phyloP scores from a whole-genome alignment of 257 asterid species.

The Galeopsis tetrahit region DNA sequence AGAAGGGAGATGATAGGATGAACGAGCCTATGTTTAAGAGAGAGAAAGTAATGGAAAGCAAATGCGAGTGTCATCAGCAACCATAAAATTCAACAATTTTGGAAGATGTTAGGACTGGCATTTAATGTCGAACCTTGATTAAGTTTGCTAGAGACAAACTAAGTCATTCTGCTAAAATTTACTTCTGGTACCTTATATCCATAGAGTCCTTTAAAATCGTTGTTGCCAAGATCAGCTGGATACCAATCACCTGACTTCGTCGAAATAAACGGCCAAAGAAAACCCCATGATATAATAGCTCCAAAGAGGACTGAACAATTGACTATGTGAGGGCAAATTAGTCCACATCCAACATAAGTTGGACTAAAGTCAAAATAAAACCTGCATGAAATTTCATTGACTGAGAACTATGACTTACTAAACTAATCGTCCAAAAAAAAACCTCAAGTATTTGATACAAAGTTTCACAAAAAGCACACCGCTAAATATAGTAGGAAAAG shows the following conservation, averaged over 20 bases:
- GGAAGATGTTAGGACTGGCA: not conserved
- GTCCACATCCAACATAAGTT: slow-evolving; percentile 94
- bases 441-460: slow-evolving; percentile 5
- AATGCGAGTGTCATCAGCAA: not conserved
- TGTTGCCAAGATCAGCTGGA: slow-evolving; percentile 88
- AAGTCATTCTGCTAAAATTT: not conserved
- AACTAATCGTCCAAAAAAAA: not conserved
- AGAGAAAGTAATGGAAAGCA: not conserved
- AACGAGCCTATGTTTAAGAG: not conserved
- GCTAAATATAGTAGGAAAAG: slow-evolving; percentile 7
- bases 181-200: slow-evolving; percentile 75
- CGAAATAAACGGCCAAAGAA: slow-evolving; percentile 93
- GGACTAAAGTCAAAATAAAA: slow-evolving; percentile 97
- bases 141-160: too few relatives aligned
- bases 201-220: slow-evolving; percentile 92
- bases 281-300: slow-evolving; percentile 95
- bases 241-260: slow-evolving; percentile 86
- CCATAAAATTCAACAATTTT: not conserved
- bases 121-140: too few relatives aligned
- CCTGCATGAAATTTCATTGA: slow-evolving; percentile 55
- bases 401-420: slow-evolving; percentile 31
- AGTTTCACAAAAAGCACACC: not conserved
- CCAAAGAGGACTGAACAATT: slow-evolving; percentile 93
- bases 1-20: not conserved
- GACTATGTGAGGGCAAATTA: slow-evolving; percentile 94